A percentile compares a stretch with the other conserved stretches of the same genome.
phyloP scores from a whole-genome alignment of 1,284 basidiomycete genomes.

The Tylopilus orsonianus region DNA sequence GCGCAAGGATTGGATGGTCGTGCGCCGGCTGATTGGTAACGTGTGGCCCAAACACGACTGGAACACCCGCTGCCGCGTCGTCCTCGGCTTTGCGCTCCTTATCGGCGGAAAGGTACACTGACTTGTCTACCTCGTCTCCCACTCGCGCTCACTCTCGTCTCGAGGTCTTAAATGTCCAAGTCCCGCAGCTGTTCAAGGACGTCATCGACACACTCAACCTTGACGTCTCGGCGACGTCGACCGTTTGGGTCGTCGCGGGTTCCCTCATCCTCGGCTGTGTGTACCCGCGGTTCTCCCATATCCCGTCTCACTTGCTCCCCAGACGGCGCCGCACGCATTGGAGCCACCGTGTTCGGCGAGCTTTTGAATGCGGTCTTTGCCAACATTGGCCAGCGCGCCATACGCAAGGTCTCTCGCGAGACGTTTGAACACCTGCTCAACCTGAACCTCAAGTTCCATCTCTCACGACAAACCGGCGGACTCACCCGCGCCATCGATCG shows the following conservation, averaged over 20 bases:
- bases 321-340: conserved; percentile 92
- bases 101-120: conserved; percentile 80
- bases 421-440: conserved; percentile 93
- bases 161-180: conserved; percentile 92
- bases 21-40: conserved; percentile 61
- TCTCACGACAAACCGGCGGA: conserved; percentile 93
- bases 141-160: neutral
- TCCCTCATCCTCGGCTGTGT: conserved; percentile 88
- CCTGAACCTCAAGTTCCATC: conserved; percentile 91
- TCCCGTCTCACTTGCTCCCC: conserved; percentile 13
- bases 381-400: conserved; percentile 91
- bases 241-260: conserved; percentile 91
- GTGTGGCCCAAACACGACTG: conserved; percentile 79
- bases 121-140: neutral
- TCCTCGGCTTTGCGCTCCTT: conserved; percentile 81
- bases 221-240: conserved; percentile 73
- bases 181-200: conserved; percentile 92
- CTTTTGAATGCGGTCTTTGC: conserved; percentile 96
- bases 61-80: conserved; percentile 74
- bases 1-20: conserved; percentile 65
- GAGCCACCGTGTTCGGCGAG: conserved; percentile 89
- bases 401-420: conserved; percentile 89
- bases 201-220: conserved; percentile 91
- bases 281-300: conserved; percentile 32
- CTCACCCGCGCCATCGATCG: conserved; percentile 95